phyloP scores from a whole-genome alignment of 345 rosid species.

The Populus euphratica region DNA sequence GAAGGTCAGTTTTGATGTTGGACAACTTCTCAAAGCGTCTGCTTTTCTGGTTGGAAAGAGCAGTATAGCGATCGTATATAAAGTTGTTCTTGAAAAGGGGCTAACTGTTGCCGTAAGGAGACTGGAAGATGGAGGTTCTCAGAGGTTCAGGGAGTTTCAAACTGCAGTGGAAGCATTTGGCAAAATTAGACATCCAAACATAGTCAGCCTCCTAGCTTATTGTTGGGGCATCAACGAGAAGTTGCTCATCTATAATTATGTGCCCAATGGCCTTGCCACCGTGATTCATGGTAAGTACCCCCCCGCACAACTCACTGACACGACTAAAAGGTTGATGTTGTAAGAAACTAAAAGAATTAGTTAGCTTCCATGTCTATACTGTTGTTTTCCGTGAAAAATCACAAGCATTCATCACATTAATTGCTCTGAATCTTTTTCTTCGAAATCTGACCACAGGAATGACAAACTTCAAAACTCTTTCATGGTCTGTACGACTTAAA shows the following conservation, averaged over 20 bases:
- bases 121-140: conserved; percentile 23
- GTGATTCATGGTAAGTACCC: conserved; percentile 26
- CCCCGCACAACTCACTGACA: too few species aligned
- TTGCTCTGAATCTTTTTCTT: not conserved
- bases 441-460: conserved; percentile 18
- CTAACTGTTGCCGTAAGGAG: conserved; percentile 25
- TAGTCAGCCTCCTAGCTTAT: conserved; percentile 23
- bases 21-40: conserved; percentile 30
- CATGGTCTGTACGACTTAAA: conserved; percentile 18
- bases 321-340: too few species aligned
- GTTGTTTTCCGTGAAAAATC: not conserved
- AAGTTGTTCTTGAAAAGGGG: conserved; percentile 32
- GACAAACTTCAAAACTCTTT: conserved; percentile 19
- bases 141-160: conserved; percentile 26
- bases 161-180: conserved; percentile 27
- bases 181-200: conserved; percentile 24
- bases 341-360: not conserved
- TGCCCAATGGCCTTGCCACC: conserved; percentile 24
- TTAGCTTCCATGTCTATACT: not conserved
- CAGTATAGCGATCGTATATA: conserved; percentile 22
- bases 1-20: conserved; percentile 16
- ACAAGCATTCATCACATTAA: not conserved
- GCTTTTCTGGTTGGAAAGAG: conserved; percentile 30
- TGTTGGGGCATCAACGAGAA: conserved; percentile 31
- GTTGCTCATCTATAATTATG: conserved; percentile 24